Conservation (phyloP, 768 basidiomycete genomes). For the Candolleomyces eurysporus region DNA sequence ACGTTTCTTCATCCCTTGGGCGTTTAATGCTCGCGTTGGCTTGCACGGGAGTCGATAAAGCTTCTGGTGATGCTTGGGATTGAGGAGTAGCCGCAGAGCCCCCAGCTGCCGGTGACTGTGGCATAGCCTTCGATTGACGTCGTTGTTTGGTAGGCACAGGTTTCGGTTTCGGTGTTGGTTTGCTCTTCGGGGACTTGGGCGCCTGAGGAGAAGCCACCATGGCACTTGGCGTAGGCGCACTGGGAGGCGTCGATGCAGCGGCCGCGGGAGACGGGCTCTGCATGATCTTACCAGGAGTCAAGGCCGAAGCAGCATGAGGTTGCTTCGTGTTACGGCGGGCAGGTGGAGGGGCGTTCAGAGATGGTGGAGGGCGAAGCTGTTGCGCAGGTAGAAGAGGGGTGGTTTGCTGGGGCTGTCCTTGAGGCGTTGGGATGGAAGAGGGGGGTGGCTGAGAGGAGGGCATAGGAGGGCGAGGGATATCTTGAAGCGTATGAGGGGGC, state of each 20-base stretch:
- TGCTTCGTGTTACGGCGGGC: constrained; percentile 8
- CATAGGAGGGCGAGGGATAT: not conserved
- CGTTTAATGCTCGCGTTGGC: constrained; percentile 40
- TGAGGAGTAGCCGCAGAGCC: constrained; percentile 2
- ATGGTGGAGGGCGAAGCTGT: constrained; percentile 19
- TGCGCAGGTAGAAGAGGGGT: constrained; percentile 10
- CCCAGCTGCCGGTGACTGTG: constrained; percentile 1
- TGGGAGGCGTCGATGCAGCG: constrained; percentile 40
- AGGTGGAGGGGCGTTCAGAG: constrained; percentile 23
- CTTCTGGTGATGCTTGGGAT: constrained; percentile 11
- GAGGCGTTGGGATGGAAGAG: constrained; percentile 9
- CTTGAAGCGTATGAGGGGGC: not conserved
- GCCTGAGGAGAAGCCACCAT: constrained; percentile 59
- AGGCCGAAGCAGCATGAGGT: not conserved
- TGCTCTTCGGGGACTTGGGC: constrained; percentile 70
- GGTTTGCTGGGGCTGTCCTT: constrained; percentile 14
- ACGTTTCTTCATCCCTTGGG: constrained; percentile 51
- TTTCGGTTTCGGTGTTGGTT: constrained; percentile 47
- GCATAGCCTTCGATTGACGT: constrained; percentile 27
- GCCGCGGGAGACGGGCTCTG: constrained; percentile 48
- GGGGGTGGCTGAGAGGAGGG: constrained; percentile 7
- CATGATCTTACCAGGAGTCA: constrained; percentile 22
- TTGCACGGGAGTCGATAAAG: constrained; percentile 4
- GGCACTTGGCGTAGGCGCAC: constrained; percentile 51
- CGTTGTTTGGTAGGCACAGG: constrained; percentile 25